Conservation (phyloP, 345 rosid genomes). For the Gossypium arboreum region DNA sequence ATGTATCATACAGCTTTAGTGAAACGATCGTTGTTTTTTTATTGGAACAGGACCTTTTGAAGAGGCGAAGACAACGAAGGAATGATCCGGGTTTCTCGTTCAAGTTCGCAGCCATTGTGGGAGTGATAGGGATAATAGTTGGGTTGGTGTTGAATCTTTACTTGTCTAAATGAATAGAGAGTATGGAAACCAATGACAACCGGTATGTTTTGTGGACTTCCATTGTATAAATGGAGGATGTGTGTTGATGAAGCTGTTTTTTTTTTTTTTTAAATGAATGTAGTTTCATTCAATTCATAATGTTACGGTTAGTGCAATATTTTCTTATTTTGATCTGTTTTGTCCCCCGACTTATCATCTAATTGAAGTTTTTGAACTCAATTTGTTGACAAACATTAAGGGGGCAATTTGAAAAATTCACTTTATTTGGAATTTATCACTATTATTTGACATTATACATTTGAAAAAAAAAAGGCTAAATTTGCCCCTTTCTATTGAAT, state of each 20-base stretch:
- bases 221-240: conserved; percentile 27
- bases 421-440: too few species aligned
- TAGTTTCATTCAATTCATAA: conserved; percentile 15
- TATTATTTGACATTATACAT: too few species aligned
- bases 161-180: conserved; percentile 35
- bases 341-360: too few species aligned
- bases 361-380: too few species aligned
- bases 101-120: conserved; percentile 68
- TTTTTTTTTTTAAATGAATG: not conserved
- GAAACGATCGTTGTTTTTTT: not conserved
- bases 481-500: too few species aligned
- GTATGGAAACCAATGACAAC: not conserved
- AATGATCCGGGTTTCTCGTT: conserved; percentile 55
- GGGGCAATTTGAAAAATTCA: too few species aligned
- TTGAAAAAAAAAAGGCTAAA: too few species aligned
- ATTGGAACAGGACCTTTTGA: conserved; percentile 54
- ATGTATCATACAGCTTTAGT: not conserved
- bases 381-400: too few species aligned
- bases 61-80: conserved; percentile 58
- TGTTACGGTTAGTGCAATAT: too few species aligned
- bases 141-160: conserved; percentile 74
- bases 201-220: not conserved
- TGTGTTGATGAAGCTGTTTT: conserved; percentile 17
- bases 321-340: too few species aligned
- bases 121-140: conserved; percentile 67